These are phyloP conservation scores for Paraurostyla sp. DNA, from an alignment of 73 alveolate species.

Conservation along the genomic window DNA sequence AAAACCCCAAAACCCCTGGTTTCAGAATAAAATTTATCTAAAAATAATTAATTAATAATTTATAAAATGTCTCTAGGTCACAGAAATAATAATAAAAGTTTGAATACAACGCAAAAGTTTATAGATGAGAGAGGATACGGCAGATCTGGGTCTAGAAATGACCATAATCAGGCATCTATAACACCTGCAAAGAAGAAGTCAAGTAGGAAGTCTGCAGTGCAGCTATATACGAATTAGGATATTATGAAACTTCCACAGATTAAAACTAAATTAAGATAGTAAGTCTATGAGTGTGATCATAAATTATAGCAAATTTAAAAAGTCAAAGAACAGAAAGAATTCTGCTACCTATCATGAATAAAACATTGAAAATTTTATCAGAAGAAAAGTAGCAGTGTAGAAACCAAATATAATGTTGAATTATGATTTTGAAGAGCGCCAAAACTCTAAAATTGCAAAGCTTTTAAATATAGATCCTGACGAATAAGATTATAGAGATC, in stretches of 20 bases:
- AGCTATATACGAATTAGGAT: no score
- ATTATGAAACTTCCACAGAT: conserved; percentile 7
- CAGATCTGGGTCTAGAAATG: no score
- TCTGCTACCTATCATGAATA: background rate
- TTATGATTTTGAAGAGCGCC: conserved; percentile 18
- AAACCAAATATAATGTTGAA: background rate
- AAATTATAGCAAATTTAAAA: background rate
- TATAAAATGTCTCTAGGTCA: no score
- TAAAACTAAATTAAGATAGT: background rate
- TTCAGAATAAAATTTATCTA: background rate
- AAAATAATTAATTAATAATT: no score
- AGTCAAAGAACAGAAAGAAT: background rate
- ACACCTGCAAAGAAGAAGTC: no score
- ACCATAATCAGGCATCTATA: no score
- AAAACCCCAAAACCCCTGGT: background rate
- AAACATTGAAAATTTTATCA: no score
- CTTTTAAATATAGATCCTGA: background rate
- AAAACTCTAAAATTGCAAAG: background rate
- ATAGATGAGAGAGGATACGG: no score
- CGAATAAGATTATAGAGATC: background rate
- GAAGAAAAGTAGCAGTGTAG: background rate
- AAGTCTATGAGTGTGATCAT: background rate
- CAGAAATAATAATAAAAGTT: no score
- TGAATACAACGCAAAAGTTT: no score
- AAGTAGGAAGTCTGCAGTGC: no score